A percentile compares a stretch with the other conserved stretches of the same genome.
Evolutionary conservation across 2,329 filamentous ascomycete species (phyloP).

Genomic region (Venturiaceae sp.): DNA sequence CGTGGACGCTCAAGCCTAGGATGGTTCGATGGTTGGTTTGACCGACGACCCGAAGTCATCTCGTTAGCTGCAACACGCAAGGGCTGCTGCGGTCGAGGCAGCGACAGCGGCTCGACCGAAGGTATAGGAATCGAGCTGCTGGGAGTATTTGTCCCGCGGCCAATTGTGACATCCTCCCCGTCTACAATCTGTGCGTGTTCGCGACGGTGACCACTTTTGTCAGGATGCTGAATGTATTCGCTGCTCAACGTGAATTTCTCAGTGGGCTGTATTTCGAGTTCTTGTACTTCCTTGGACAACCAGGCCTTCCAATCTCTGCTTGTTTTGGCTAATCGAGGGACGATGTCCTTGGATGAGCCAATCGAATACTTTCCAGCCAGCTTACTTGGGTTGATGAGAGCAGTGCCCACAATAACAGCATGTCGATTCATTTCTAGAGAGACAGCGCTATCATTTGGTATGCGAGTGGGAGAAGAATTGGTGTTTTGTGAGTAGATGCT

Average conservation of each 20-base stretch:
- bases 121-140: background rate
- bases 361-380: background rate
- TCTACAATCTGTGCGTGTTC: slow-evolving; percentile 18
- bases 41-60: background rate
- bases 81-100: background rate
- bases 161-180: slow-evolving; percentile 13
- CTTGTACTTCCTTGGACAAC: slow-evolving; percentile 34
- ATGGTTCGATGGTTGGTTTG: slow-evolving; percentile 10
- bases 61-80: slow-evolving; percentile 5
- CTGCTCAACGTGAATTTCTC: slow-evolving; percentile 20
- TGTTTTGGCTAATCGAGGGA: slow-evolving; percentile 13
- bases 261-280: slow-evolving; percentile 20
- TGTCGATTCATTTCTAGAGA: slow-evolving; percentile 13
- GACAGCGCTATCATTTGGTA: slow-evolving; percentile 24
- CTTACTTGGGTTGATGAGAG: slow-evolving; percentile 32
- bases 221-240: slow-evolving; percentile 11
- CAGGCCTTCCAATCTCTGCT: slow-evolving; percentile 38
- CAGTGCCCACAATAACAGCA: slow-evolving; percentile 19
- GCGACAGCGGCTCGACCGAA: background rate
- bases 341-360: slow-evolving; percentile 12
- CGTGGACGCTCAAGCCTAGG: slow-evolving; percentile 12
- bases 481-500: slow-evolving; percentile 37
- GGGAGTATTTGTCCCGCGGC: background rate
- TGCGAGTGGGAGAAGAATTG: slow-evolving; percentile 22
- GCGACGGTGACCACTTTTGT: slow-evolving; percentile 11